Conservation (phyloP, 495 filamentous ascomycete genomes). For the Tuber brumale region DNA sequence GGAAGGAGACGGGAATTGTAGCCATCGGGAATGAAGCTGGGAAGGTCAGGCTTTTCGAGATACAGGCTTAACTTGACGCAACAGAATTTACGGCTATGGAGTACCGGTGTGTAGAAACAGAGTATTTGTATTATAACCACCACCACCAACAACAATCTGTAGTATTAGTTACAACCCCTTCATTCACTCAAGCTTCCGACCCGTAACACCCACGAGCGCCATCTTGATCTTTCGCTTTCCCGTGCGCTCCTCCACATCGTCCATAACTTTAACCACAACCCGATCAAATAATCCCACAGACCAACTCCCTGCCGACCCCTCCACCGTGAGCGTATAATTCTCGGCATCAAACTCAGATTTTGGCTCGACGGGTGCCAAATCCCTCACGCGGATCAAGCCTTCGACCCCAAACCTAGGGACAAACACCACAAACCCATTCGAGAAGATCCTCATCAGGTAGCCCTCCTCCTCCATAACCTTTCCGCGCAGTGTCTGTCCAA, state of each 20-base stretch:
- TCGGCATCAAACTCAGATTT: conserved; percentile 76
- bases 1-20: conserved; percentile 58
- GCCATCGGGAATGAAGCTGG: conserved; percentile 83
- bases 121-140: neutral
- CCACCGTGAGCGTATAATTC: conserved; percentile 60
- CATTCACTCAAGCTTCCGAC: neutral
- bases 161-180: neutral
- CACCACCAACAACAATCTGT: neutral
- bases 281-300: conserved; percentile 80
- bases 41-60: conserved; percentile 80
- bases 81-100: neutral
- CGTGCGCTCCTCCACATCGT: conserved; percentile 84
- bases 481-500: conserved; percentile 88
- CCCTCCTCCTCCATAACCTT: conserved; percentile 73
- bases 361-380: conserved; percentile 64
- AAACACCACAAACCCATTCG: conserved; percentile 92
- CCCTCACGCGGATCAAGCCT: conserved; percentile 74
- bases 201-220: conserved; percentile 50
- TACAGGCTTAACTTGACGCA: conserved; percentile 48
- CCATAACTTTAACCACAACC: conserved; percentile 77
- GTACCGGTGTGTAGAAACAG: neutral
- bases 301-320: conserved; percentile 49
- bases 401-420: conserved; percentile 95
- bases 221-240: conserved; percentile 85
- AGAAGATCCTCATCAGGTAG: conserved; percentile 93